phyloP scores from a whole-genome alignment of 2,329 filamentous ascomycete genomes.

The Helicocarpus griseus region DNA sequence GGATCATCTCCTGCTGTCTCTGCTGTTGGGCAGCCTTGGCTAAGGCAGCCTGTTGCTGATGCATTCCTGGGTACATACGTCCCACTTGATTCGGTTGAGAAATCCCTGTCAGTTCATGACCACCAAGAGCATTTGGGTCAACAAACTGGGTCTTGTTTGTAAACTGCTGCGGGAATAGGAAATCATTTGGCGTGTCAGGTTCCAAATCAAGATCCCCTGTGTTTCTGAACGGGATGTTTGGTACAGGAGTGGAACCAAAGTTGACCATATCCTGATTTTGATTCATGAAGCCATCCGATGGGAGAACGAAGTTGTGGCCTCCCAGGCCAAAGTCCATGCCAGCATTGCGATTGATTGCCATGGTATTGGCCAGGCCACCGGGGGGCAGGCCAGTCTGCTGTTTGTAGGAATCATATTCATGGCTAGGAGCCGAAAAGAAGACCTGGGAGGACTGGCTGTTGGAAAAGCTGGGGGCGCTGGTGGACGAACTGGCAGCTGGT shows the following conservation, averaged over 20 bases:
- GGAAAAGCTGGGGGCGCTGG: constrained; percentile 22
- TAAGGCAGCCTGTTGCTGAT: constrained; percentile 75
- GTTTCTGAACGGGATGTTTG: constrained; percentile 1
- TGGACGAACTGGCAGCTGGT: constrained; percentile 21
- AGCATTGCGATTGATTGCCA: constrained; percentile 62
- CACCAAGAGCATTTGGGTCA: constrained; percentile 62
- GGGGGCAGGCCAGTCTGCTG: constrained; percentile 90
- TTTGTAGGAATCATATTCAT: constrained; percentile 90
- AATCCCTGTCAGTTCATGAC: constrained; percentile 49
- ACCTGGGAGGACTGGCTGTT: constrained; percentile 39
- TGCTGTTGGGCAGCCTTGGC: constrained; percentile 64
- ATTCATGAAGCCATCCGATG: constrained; percentile 37
- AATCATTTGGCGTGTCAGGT: not conserved
- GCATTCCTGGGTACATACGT: constrained; percentile 85
- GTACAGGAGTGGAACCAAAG: constrained; percentile 15
- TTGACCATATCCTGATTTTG: not conserved
- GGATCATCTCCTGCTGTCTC: constrained; percentile 48
- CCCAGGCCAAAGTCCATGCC: constrained; percentile 65
- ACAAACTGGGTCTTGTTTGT: constrained; percentile 46
- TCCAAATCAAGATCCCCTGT: not conserved
- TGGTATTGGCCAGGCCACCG: constrained; percentile 68
- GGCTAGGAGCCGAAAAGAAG: constrained; percentile 66
- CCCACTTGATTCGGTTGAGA: constrained; percentile 49
- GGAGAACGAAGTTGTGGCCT: constrained; percentile 48
- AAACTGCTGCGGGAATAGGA: constrained; percentile 1